Evolutionary conservation across 768 basidiomycete genomes (phyloP), one percentile per base, ranked within the genome.

Genomic region (Leccinum subgranulosum): DNA sequence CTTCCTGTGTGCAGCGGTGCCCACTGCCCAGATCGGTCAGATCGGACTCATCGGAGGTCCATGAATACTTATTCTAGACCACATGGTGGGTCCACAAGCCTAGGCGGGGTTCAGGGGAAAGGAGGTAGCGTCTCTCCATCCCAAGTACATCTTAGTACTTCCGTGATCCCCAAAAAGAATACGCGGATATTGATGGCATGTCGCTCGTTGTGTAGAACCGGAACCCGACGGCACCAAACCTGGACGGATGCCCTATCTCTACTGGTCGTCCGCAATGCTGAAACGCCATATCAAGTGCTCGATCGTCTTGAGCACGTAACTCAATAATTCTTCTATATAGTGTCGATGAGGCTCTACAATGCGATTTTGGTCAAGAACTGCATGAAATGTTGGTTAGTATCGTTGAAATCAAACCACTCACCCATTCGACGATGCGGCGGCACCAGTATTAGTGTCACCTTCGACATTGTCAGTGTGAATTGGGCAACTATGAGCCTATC

Each of bases 341-440:
- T 25, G 27, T 21, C 4, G 63, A 57, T 3, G 59, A 31, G 8
- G 47, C 3, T 21, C 63, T 65, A 17, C 17, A 49, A 29, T n/a
- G 4, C 47, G 6, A 1, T 64, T 52, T 64, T 17, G 3, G 36
- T 61, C n/a, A 55, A 53, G 15, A 19, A 14, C 29, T 36, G 5
- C 11, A 19, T 6, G 10, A 58, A 21, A 21, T 7, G 8, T 2
- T 6, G 25, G 0, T 6, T n/a, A 17, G 9, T 4, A n/a, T 3
- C 4, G 3, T 43, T 19, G 17, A 6, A 31, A 6, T 14, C 14
- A 36, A 19, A 29, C 29, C 10, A 55, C 62, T 46, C 23, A 64
- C 62, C 15, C 0, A n/a, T 41, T 5, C 17, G 39, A n/a, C 9
- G 1, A 41, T n/a, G n/a, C 9, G 10, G 39, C 9, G 17, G n/a